Percentiles rank a stretch among this genome's conserved stretches.
Evolutionary conservation across 345 rosid genomes (phyloP).

Genomic region (Angophora floribunda): DNA sequence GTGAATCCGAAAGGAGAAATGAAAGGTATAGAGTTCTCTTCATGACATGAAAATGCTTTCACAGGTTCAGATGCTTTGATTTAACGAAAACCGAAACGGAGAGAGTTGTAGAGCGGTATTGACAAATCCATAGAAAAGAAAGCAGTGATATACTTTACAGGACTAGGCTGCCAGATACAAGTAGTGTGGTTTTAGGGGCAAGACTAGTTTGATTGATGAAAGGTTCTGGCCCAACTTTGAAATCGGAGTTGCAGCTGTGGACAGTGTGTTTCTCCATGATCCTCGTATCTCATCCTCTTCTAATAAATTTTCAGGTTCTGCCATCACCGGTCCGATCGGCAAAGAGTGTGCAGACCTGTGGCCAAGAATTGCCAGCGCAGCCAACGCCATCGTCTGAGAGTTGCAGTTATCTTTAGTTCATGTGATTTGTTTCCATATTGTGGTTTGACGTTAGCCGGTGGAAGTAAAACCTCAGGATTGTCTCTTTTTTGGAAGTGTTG

Average conservation of each 20-base stretch:
- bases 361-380: constrained; percentile 97
- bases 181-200: neutral
- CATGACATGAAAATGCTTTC: neutral
- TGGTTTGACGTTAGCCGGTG: neutral
- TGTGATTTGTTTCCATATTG: neutral
- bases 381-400: constrained; percentile 54
- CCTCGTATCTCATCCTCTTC: neutral
- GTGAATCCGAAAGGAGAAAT: constrained; percentile 94
- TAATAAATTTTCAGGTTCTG: constrained; percentile 46
- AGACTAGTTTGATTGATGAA: neutral
- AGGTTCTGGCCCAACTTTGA: neutral
- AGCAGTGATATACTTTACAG: neutral
- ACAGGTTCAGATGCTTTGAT: neutral
- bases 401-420: neutral
- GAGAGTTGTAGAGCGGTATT: neutral
- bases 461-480: neutral
- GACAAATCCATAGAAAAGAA: neutral
- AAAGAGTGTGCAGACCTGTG: constrained; percentile 94
- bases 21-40: constrained; percentile 46
- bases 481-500: neutral
- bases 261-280: neutral
- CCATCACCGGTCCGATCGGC: constrained; percentile 87
- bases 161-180: neutral
- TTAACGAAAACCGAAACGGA: neutral
- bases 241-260: neutral